Conservation (phyloP, 768 basidiomycete genomes). For the Pulveroboletus sp. region DNA sequence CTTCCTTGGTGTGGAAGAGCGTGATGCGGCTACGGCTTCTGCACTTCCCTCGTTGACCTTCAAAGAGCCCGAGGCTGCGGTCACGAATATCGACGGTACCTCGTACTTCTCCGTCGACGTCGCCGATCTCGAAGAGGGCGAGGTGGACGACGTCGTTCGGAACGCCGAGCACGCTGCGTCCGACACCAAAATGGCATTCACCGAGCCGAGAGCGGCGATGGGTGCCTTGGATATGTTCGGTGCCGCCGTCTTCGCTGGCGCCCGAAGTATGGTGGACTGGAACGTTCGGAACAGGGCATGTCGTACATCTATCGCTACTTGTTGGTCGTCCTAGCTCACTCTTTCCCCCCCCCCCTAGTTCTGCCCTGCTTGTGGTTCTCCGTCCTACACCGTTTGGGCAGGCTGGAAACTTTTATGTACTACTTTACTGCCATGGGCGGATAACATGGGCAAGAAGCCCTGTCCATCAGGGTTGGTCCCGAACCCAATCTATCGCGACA, state of each 20-base stretch:
- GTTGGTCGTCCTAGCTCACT: not conserved
- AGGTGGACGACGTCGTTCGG: slow-evolving; percentile 41
- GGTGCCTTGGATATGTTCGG: slow-evolving; percentile 55
- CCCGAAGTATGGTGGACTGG: slow-evolving; percentile 87
- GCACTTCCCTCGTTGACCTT: slow-evolving; percentile 67
- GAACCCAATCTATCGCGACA: not conserved
- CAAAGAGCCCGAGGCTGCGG: slow-evolving; percentile 46
- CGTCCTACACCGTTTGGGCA: slow-evolving; percentile 83
- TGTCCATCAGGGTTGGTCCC: slow-evolving; percentile 67
- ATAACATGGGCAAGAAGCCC: slow-evolving; percentile 55
- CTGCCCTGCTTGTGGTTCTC: slow-evolving; percentile 83
- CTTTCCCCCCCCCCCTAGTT: slow-evolving; percentile 48
- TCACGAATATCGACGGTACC: slow-evolving; percentile 66
- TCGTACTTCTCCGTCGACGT: slow-evolving; percentile 86
- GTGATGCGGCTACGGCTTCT: slow-evolving; percentile 36
- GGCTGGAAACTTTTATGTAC: slow-evolving; percentile 92
- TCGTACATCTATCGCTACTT: not conserved
- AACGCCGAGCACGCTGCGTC: slow-evolving; percentile 33
- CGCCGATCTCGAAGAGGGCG: slow-evolving; percentile 42
- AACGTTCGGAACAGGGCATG: slow-evolving; percentile 80
- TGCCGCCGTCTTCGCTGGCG: slow-evolving; percentile 73
- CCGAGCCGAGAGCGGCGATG: slow-evolving; percentile 59
- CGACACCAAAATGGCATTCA: slow-evolving; percentile 48
- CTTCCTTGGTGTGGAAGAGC: slow-evolving; percentile 77
- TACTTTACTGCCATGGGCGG: slow-evolving; percentile 69